Conservation (phyloP, 306 rosid genomes). For the Vigna hirtella region DNA sequence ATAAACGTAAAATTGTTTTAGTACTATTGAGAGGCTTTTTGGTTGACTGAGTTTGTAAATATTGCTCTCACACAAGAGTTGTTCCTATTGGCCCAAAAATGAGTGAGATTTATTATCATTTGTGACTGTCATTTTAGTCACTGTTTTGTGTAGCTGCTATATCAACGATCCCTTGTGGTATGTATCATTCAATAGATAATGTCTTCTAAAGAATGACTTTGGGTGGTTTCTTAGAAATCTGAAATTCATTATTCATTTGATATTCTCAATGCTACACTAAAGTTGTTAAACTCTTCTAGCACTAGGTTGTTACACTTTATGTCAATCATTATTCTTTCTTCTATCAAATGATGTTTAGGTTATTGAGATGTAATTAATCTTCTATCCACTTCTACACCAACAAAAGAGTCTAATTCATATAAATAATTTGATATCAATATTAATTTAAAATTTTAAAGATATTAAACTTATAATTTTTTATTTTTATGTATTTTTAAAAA, state of each 20-base stretch:
- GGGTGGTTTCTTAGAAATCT: background rate
- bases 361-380: no score
- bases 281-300: background rate
- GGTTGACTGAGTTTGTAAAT: background rate
- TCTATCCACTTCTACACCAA: no score
- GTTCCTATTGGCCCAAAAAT: background rate
- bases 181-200: background rate
- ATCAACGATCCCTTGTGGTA: constrained; percentile 2
- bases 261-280: background rate
- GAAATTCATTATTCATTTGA: constrained; percentile 18
- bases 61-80: background rate
- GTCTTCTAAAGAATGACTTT: background rate
- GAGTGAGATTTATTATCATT: constrained; percentile 33
- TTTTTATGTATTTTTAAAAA: no score
- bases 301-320: background rate
- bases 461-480: no score
- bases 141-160: constrained; percentile 18
- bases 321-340: no score
- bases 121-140: constrained; percentile 43
- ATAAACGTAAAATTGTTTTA: background rate
- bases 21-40: background rate
- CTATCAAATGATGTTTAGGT: no score
- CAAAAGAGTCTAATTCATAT: no score
- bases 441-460: no score
- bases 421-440: no score